These are phyloP conservation scores for Neurospora discreta DNA, from an alignment of 495 filamentous ascomycete genomes.

Conservation along the genomic window DNA sequence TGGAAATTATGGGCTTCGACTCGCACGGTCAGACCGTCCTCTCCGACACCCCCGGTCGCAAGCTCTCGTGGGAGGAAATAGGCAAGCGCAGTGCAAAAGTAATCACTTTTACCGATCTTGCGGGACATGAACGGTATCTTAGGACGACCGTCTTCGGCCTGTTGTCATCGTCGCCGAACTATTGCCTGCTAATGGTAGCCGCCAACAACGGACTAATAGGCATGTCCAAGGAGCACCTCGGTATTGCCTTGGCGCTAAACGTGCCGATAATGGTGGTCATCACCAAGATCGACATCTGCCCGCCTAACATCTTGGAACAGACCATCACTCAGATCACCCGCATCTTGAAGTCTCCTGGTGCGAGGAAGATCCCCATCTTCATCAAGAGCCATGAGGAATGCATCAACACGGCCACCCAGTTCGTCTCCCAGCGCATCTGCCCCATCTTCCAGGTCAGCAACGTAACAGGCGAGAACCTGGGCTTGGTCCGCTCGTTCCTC, in stretches of 20 bases:
- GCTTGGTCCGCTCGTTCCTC: constrained; percentile 74
- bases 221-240: constrained; percentile 96
- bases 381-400: constrained; percentile 86
- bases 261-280: constrained; percentile 97
- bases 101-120: constrained; percentile 91
- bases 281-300: constrained; percentile 98
- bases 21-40: constrained; percentile 74
- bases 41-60: constrained; percentile 62
- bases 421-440: constrained; percentile 89
- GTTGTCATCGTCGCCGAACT: constrained; percentile 89
- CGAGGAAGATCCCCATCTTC: constrained; percentile 94
- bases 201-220: constrained; percentile 96
- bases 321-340: constrained; percentile 85
- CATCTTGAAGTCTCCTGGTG: constrained; percentile 88
- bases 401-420: constrained; percentile 90
- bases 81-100: constrained; percentile 92
- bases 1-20: constrained; percentile 99
- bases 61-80: constrained; percentile 94
- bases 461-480: constrained; percentile 79
- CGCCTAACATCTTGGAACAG: constrained; percentile 87
- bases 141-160: constrained; percentile 95
- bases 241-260: constrained; percentile 88
- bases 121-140: constrained; percentile 90
- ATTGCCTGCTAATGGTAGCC: constrained; percentile 96
- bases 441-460: constrained; percentile 98